Evolutionary conservation across 495 filamentous ascomycete species (phyloP).

Genomic region (Durotheca rogersii): DNA sequence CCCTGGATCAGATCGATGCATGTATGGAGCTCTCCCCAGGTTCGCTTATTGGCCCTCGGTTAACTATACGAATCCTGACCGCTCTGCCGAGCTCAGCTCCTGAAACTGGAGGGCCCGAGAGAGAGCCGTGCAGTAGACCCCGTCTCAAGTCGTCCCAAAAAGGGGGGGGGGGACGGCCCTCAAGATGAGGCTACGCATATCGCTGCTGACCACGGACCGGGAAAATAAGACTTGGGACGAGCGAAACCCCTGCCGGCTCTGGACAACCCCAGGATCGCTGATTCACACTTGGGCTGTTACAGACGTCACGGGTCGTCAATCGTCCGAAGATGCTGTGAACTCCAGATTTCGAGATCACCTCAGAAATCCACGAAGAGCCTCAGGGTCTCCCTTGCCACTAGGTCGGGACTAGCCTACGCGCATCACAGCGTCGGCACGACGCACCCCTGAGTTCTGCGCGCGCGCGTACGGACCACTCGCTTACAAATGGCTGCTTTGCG

Average conservation of each 20-base stretch:
- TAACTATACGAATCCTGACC: too few relatives aligned
- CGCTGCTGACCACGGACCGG: neutral
- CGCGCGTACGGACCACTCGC: too few relatives aligned
- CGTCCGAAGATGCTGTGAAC: slow-evolving; percentile 8
- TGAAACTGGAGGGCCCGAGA: neutral
- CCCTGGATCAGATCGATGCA: slow-evolving; percentile 26
- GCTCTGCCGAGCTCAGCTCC: neutral
- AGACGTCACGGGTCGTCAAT: slow-evolving; percentile 24
- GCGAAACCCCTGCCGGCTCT: neutral
- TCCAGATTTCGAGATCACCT: neutral
- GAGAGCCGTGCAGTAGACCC: neutral
- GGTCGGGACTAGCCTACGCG: too few relatives aligned
- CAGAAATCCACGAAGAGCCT: slow-evolving; percentile 7
- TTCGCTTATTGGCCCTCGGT: too few relatives aligned
- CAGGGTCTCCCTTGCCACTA: too few relatives aligned
- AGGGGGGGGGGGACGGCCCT: neutral
- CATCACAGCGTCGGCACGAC: too few relatives aligned
- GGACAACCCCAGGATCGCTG: slow-evolving; percentile 6
- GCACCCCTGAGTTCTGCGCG: neutral
- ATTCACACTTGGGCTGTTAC: slow-evolving; percentile 20
- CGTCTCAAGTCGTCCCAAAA: neutral
- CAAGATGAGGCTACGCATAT: neutral
- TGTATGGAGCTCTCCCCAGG: neutral
- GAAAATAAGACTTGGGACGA: neutral
- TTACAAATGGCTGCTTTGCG: too few relatives aligned